A percentile compares a stretch with the other conserved stretches of the same genome.
phyloP scores from a whole-genome alignment of 1,139 yeast species.

The Pichia terricola region DNA sequence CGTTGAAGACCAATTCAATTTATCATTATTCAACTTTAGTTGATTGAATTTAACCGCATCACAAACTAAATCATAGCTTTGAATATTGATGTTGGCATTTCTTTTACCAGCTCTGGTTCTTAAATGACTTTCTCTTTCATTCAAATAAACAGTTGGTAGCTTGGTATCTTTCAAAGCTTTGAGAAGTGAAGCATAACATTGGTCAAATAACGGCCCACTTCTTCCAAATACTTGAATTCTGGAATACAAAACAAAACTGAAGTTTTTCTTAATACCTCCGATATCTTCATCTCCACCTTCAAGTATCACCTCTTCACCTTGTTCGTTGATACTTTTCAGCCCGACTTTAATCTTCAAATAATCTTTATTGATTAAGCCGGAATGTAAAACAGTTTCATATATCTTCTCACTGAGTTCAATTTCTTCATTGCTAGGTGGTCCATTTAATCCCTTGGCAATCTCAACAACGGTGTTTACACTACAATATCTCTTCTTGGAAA shows the following conservation, averaged over 20 bases:
- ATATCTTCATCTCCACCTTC: constrained; percentile 37
- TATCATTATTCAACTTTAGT: constrained; percentile 30
- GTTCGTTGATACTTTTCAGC: constrained; percentile 31
- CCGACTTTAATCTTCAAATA: constrained; percentile 45
- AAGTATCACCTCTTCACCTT: constrained; percentile 24
- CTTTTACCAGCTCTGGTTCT: constrained; percentile 26
- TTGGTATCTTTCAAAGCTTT: constrained; percentile 51
- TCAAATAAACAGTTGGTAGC: constrained; percentile 60
- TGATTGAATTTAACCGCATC: constrained; percentile 29
- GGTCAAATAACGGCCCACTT: constrained; percentile 72
- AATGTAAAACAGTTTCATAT: constrained; percentile 48
- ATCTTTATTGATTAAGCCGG: constrained; percentile 40
- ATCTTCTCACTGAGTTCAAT: constrained; percentile 68
- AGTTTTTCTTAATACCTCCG: constrained; percentile 31
- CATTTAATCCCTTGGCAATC: constrained; percentile 59
- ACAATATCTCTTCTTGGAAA: constrained; percentile 5
- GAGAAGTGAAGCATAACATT: constrained; percentile 62
- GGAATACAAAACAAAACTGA: constrained; percentile 61
- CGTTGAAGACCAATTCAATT: constrained; percentile 45
- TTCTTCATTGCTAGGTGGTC: constrained; percentile 85
- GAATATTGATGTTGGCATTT: constrained; percentile 13
- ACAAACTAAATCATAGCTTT: constrained; percentile 30
- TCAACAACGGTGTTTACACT: constrained; percentile 44
- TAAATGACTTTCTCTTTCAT: constrained; percentile 44
- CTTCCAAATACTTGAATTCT: constrained; percentile 72